phyloP scores from a whole-genome alignment of 2,329 filamentous ascomycete genomes.

The Scytalidium sp. region DNA sequence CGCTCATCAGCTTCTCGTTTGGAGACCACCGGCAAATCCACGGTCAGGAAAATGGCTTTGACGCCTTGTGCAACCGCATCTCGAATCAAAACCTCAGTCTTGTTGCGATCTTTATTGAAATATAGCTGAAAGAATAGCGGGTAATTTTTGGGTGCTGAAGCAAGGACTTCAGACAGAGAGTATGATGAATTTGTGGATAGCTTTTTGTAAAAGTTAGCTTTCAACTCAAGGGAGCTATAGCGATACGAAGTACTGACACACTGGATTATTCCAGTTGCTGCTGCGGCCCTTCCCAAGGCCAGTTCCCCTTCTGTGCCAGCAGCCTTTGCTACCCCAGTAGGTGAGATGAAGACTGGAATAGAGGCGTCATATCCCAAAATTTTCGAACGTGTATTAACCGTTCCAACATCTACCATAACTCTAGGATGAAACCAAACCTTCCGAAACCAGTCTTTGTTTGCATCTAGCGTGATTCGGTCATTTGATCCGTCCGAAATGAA shows the following conservation, averaged over 20 bases:
- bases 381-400: conserved; percentile 42
- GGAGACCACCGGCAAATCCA: conserved; percentile 51
- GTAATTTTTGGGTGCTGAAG: conserved; percentile 12
- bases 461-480: conserved; percentile 58
- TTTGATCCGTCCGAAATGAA: conserved; percentile 63
- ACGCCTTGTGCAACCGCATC: conserved; percentile 41
- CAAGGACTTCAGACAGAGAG: conserved; percentile 46
- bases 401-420: conserved; percentile 50
- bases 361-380: conserved; percentile 48
- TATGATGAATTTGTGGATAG: conserved; percentile 51
- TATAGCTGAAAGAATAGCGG: conserved; percentile 56
- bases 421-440: conserved; percentile 55
- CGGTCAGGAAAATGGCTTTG: conserved; percentile 51
- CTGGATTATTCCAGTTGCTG: conserved; percentile 76
- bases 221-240: not conserved
- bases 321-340: conserved; percentile 57
- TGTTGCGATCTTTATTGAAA: conserved; percentile 47
- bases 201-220: conserved; percentile 6
- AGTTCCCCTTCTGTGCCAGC: conserved; percentile 60
- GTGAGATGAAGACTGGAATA: conserved; percentile 57
- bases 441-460: conserved; percentile 50
- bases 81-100: conserved; percentile 44
- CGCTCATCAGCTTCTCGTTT: conserved; percentile 45
- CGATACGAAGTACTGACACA: conserved; percentile 54
- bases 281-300: conserved; percentile 44